Evolutionary conservation across 83 land plant genomes (phyloP), one percentile per base, ranked within the genome.

Genomic region (Picea abies): DNA sequence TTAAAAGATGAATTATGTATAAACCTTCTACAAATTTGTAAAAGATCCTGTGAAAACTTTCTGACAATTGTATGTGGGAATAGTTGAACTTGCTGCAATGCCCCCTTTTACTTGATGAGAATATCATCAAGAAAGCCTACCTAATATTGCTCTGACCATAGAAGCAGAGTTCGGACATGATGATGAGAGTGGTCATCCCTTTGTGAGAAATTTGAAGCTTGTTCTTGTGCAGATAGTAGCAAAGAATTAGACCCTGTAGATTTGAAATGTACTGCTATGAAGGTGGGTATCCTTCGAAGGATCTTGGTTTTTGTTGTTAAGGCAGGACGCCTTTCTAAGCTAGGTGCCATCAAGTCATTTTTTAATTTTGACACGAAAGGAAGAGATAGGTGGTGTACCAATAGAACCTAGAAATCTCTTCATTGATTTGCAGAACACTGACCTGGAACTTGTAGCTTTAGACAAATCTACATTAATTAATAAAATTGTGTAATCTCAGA

Each of bases 171-270:
- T 85, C 15, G 37, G 39, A 0, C 25, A 82, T 22, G 9, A 1
- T 32, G 56, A 88, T 44, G 56, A 82, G 20, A 72, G 58, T 63
- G 89, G 89, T 14, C 75, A 63, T 10, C 19, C 73, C 58, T 87
- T 87, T 66, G 9, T 72, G 37, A 67, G 77, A 64, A 88, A 88
- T 72, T 82, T 88, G 82, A 88, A 88, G 82, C 80, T 88, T 11
- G 87, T 88, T 41, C 56, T 85, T 19, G 76, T 88, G 7, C 87
- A 88, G 80, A 82, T 88, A 65, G 68, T 82, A 82, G 80, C 87
- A 1, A 85, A 82, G 78, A 88, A 85, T 52, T 88, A 88, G 87
- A 78, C 87, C 87, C 87, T 22, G 73, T 85, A 4, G 87, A 88
- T 76, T 82, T 84, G n/a, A 85, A 82, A 52, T 39, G 89, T 11